Evolutionary conservation across 257 asterid genomes (phyloP), one percentile per base, ranked within the genome.

Genomic region (Salvia hispanica): DNA sequence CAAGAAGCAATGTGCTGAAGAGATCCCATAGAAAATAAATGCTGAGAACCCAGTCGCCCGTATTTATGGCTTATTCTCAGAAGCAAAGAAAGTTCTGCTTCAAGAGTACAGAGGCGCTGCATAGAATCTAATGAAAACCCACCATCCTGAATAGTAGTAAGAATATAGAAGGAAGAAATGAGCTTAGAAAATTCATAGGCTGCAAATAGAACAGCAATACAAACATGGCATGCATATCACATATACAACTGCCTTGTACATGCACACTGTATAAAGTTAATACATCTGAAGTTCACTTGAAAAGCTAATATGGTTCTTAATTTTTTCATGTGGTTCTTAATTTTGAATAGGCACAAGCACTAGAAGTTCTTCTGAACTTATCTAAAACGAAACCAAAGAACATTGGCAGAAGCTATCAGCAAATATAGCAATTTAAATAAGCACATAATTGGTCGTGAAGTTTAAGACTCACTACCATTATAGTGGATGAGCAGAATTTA

Each of bases 31-130:
- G 99, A 88, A 67, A 88, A 91, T n/a, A 91, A 82, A 78, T 82
- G 93, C 74, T 90, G 95, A 58, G 96, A 80, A 15, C 97, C 96
- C 44, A 95, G 80, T 73, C 87, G 91, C 52, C 99, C 95, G 58
- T 88, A 91, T 69, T 87, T 86, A 80, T 94, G 92, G 82, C 96
- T 86, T 68, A 94, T 87, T 79, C 95, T 85, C 71, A 94, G 81
- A 58, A 93, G 77, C 45, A 93, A 75, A 67, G 95, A 83, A 58
- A 93, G 86, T 74, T 84, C 86, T 1, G 96, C 97, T 82, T 93
- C 95, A 72, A 93, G 92, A 63, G 90, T 91, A 83, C 95, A 93
- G 48, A 85, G 84, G 52, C 89, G 90, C 80, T 93, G 97, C 95
- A 83, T 84, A 70, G 99, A 88, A 67, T 85, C 93, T 71, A 86